These are phyloP conservation scores for Arbutus unedo DNA, from an alignment of 148 eudicot species.

Conservation along the genomic window DNA sequence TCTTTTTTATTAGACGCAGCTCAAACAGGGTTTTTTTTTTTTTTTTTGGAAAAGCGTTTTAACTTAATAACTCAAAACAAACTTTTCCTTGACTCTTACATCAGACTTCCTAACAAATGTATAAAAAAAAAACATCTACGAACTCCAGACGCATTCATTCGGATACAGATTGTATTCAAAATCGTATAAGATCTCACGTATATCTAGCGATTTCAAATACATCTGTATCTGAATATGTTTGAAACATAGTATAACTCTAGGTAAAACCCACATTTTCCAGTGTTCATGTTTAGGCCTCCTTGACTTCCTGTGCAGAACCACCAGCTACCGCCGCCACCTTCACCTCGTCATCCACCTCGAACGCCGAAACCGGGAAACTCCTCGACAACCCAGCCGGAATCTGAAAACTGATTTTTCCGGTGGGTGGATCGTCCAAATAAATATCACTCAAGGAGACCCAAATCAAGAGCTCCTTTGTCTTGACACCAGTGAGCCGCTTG, in stretches of 20 bases:
- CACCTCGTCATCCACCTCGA: conserved; percentile 27
- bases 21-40: background rate
- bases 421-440: conserved; percentile 26
- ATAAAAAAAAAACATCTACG: too few species aligned
- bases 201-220: too few species aligned
- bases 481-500: conserved; percentile 59
- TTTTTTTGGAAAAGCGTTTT: too few species aligned
- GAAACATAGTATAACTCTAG: too few species aligned
- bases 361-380: conserved; percentile 47
- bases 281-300: background rate
- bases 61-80: background rate
- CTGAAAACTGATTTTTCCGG: conserved; percentile 42
- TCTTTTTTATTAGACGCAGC: background rate
- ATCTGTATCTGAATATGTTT: too few species aligned
- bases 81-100: background rate
- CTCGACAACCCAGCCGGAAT: conserved; percentile 31
- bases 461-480: conserved; percentile 62
- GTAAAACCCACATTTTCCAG: background rate
- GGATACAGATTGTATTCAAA: too few species aligned
- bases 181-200: too few species aligned
- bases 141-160: too few species aligned
- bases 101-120: background rate
- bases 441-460: conserved; percentile 59
- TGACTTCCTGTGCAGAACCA: background rate
- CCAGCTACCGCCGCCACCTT: background rate